Conservation (phyloP, 768 basidiomycete genomes). For the Glaciozyma antarctica region DNA sequence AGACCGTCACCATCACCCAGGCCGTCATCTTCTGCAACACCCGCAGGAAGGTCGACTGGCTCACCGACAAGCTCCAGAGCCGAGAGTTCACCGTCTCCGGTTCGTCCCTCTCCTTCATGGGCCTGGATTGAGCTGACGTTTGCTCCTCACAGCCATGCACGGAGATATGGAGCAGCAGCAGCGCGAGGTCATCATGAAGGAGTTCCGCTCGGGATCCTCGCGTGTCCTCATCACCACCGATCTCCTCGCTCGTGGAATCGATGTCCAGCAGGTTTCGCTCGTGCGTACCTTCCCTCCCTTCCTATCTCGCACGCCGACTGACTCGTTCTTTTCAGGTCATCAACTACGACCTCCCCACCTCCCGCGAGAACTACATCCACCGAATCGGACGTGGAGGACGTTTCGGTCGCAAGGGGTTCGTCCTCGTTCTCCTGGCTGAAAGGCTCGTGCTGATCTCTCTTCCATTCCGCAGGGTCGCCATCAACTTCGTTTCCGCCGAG, state of each 20-base stretch:
- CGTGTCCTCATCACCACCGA: slow-evolving; percentile 96
- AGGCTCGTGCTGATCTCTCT: slow-evolving; percentile 43
- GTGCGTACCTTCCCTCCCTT: not conserved
- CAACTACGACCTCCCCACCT: slow-evolving; percentile 40
- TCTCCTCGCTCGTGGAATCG: slow-evolving; percentile 86
- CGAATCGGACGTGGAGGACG: slow-evolving; percentile 95
- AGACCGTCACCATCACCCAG: slow-evolving; percentile 97
- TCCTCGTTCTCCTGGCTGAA: not conserved
- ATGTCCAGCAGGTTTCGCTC: slow-evolving; percentile 92
- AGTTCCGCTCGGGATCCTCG: slow-evolving; percentile 95
- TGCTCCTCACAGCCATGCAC: slow-evolving; percentile 49
- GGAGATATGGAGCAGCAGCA: slow-evolving; percentile 98
- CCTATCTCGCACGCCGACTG: not conserved
- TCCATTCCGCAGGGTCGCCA: slow-evolving; percentile 92
- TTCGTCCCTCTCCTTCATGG: not conserved
- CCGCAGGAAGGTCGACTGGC: slow-evolving; percentile 91
- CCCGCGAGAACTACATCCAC: slow-evolving; percentile 97
- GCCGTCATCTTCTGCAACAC: slow-evolving; percentile 99
- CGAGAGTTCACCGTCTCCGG: slow-evolving; percentile 85
- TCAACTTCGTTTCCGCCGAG: slow-evolving; percentile 93
- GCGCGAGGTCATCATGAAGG: slow-evolving; percentile 94
- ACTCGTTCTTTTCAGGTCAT: slow-evolving; percentile 2
- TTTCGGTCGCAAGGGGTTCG: not conserved
- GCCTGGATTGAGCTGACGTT: not conserved
- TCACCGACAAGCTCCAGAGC: slow-evolving; percentile 93